These are phyloP conservation scores for Pseudogymnoascus sp. DNA, from an alignment of 2,329 filamentous ascomycete species.

Conservation along the genomic window DNA sequence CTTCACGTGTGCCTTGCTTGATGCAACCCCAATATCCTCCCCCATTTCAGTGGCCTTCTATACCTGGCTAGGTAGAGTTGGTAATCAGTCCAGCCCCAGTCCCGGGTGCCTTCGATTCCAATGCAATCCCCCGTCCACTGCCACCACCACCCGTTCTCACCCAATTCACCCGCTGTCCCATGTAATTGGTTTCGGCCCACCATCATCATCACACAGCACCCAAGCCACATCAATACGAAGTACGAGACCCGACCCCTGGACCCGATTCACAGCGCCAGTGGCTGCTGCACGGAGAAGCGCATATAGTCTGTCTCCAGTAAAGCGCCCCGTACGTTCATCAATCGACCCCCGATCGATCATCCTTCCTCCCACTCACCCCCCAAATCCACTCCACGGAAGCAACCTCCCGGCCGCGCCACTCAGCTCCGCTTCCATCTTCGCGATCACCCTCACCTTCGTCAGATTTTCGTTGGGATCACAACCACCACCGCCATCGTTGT, in stretches of 20 bases:
- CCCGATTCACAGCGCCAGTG: background rate
- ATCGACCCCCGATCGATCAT: background rate
- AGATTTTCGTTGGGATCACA: background rate
- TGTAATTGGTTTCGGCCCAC: background rate
- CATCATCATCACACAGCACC: background rate
- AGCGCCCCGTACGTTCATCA: background rate
- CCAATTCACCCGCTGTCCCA: background rate
- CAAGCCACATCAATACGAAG: background rate
- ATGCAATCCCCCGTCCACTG: background rate
- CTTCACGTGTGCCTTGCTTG: background rate
- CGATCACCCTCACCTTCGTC: background rate
- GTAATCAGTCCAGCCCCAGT: background rate
- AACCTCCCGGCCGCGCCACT: background rate
- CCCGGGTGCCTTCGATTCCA: background rate
- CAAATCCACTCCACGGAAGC: background rate
- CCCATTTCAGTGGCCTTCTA: background rate
- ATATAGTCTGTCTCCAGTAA: too few relatives aligned
- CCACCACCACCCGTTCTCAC: background rate
- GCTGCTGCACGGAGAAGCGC: too few relatives aligned
- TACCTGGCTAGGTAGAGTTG: background rate
- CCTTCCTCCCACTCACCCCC: background rate
- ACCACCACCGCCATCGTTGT: background rate
- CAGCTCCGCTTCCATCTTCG: background rate
- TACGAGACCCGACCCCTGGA: background rate
- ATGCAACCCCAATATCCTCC: background rate